These are phyloP conservation scores for Coleophoma cylindrospora DNA, from an alignment of 2,329 filamentous ascomycete genomes.

Conservation along the genomic window DNA sequence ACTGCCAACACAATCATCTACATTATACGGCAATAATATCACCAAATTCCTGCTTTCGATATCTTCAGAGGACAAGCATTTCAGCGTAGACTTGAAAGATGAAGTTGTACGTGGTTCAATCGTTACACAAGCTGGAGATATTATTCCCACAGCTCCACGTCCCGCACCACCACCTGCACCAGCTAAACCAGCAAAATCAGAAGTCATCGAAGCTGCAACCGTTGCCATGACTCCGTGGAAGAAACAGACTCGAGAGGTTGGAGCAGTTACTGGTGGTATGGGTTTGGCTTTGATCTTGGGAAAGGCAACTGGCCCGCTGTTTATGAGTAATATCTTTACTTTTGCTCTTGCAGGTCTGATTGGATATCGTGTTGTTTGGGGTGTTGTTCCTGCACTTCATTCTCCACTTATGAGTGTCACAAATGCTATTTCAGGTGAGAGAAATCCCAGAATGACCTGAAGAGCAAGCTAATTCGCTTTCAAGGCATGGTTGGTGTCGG, in stretches of 20 bases:
- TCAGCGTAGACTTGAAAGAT: slow-evolving; percentile 74
- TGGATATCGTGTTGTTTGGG: slow-evolving; percentile 86
- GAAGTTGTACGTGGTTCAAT: slow-evolving; percentile 84
- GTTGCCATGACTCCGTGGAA: slow-evolving; percentile 78
- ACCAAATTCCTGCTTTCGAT: slow-evolving; percentile 84
- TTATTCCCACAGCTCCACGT: slow-evolving; percentile 71
- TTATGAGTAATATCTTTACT: slow-evolving; percentile 85
- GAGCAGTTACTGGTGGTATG: slow-evolving; percentile 72
- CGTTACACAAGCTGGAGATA: slow-evolving; percentile 71
- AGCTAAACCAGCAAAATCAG: slow-evolving; percentile 41
- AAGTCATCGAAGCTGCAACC: slow-evolving; percentile 46
- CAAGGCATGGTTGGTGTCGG: slow-evolving; percentile 79
- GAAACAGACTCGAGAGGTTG: slow-evolving; percentile 71
- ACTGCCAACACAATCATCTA: slow-evolving; percentile 83
- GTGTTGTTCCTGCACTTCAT: slow-evolving; percentile 76
- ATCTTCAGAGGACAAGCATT: slow-evolving; percentile 70
- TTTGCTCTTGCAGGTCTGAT: slow-evolving; percentile 81
- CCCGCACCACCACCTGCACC: slow-evolving; percentile 51
- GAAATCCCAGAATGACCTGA: background rate
- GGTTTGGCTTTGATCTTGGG: slow-evolving; percentile 69
- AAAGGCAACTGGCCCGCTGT: slow-evolving; percentile 74
- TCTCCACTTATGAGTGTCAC: slow-evolving; percentile 90
- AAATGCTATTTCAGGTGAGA: slow-evolving; percentile 75
- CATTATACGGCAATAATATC: slow-evolving; percentile 90
- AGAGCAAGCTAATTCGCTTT: slow-evolving; percentile 11